Evolutionary conservation across 805 yeast genomes (phyloP).

Genomic region (Hanseniaspora singularis): DNA sequence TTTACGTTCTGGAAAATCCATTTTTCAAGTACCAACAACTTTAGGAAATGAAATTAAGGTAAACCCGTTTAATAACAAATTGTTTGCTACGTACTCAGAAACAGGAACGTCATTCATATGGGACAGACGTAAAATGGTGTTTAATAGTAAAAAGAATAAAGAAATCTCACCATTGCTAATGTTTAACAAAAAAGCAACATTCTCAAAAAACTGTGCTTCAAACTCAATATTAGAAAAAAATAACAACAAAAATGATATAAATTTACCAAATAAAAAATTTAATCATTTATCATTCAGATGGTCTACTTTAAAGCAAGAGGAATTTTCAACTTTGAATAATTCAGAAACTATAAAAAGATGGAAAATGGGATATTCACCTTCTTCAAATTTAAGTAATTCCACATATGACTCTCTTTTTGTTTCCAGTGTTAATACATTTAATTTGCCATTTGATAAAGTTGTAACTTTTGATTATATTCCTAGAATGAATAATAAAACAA

Average conservation of each 20-base stretch:
- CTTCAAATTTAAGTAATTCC: conserved; percentile 22
- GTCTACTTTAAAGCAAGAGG: conserved; percentile 54
- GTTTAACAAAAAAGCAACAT: conserved; percentile 14
- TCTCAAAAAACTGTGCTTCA: conserved; percentile 13
- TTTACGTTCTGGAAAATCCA: conserved; percentile 49
- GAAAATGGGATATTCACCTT: conserved; percentile 54
- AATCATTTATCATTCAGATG: conserved; percentile 56
- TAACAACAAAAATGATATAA: not conserved
- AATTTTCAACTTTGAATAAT: conserved; percentile 65
- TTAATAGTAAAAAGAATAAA: conserved; percentile 1
- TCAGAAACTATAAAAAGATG: conserved; percentile 71
- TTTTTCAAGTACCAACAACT: conserved; percentile 63
- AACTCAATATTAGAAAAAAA: conserved; percentile 1
- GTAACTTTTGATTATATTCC: conserved; percentile 77
- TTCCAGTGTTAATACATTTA: conserved; percentile 59
- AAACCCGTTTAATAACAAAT: conserved; percentile 55
- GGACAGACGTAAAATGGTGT: conserved; percentile 53
- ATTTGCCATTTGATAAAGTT: conserved; percentile 68
- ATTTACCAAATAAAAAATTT: conserved; percentile 48
- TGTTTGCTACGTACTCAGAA: conserved; percentile 66
- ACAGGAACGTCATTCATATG: conserved; percentile 76
- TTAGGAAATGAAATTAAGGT: conserved; percentile 55
- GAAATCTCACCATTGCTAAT: conserved; percentile 11
- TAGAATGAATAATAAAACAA: conserved; percentile 42
- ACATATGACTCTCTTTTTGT: conserved; percentile 52